Percentiles rank a stretch among this genome's conserved stretches.
These are phyloP conservation scores for Boletus tomentosulus DNA, from an alignment of 768 basidiomycete genomes.

Conservation along the genomic window DNA sequence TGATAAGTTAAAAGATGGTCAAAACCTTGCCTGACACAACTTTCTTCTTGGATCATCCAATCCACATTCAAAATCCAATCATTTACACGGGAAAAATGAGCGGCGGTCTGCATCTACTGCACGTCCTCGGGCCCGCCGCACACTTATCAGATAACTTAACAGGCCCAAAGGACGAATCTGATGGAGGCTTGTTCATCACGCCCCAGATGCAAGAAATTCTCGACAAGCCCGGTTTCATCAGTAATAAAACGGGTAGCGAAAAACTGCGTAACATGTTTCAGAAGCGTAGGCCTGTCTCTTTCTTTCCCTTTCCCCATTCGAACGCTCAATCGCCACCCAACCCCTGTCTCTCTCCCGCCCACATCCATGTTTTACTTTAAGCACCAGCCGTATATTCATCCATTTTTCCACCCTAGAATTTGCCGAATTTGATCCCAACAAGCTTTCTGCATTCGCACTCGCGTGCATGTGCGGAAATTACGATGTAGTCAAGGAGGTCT, in stretches of 20 bases:
- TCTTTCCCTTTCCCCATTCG: not conserved
- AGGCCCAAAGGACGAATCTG: constrained; percentile 4
- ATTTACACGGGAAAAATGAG: constrained; percentile 8
- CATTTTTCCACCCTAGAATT: constrained; percentile 13
- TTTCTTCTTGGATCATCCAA: not conserved
- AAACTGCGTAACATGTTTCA: constrained; percentile 29
- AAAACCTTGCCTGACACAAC: not conserved
- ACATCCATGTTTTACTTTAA: not conserved
- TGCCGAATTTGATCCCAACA: constrained; percentile 11
- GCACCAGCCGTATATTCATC: not conserved
- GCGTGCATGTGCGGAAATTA: constrained; percentile 25
- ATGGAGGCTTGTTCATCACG: constrained; percentile 25
- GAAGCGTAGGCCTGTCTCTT: constrained; percentile 15
- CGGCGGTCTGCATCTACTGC: constrained; percentile 2
- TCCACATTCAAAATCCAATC: not conserved
- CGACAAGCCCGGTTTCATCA: constrained; percentile 23
- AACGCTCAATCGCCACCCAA: not conserved
- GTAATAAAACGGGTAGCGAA: constrained; percentile 21
- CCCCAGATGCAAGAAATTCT: constrained; percentile 27
- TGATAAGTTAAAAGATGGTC: no score
- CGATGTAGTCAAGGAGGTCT: constrained; percentile 19
- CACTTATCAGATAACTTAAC: constrained; percentile 2
- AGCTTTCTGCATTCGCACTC: constrained; percentile 21
- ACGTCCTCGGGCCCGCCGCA: not conserved
- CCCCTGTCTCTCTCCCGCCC: not conserved